A percentile compares a stretch with the other conserved stretches of the same genome.
Conservation (phyloP, 2,329 filamentous ascomycete genomes). For the Fusarium citri region DNA sequence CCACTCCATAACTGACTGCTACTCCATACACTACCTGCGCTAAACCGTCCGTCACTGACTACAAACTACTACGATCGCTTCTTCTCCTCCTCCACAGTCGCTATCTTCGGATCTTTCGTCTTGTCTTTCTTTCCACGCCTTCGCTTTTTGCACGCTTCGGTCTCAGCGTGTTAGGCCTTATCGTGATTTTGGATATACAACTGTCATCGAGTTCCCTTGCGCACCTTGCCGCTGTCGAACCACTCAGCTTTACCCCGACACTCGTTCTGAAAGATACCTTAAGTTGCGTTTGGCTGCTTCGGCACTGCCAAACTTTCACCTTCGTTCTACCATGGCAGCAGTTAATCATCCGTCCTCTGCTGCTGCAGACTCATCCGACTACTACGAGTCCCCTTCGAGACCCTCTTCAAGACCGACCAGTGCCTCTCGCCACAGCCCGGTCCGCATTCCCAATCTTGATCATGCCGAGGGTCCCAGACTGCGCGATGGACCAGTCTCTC, state of each 20-base stretch:
- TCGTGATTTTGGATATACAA: constrained; percentile 12
- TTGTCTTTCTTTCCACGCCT: constrained; percentile 1
- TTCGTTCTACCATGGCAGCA: constrained; percentile 49
- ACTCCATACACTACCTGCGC: constrained; percentile 19
- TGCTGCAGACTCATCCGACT: constrained; percentile 47
- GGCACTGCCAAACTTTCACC: constrained; percentile 31
- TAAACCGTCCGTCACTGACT: constrained; percentile 28
- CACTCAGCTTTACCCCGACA: constrained; percentile 12
- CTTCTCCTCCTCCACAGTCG: constrained; percentile 28
- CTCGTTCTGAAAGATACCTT: constrained; percentile 20
- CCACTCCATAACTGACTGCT: constrained; percentile 6
- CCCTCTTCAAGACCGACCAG: constrained; percentile 38
- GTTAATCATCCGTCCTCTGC: constrained; percentile 52
- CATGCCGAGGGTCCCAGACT: constrained; percentile 57
- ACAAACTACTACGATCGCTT: constrained; percentile 26
- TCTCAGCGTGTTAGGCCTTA: constrained; percentile 3
- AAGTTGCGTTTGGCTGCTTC: constrained; percentile 26
- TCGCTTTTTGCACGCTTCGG: constrained; percentile 17
- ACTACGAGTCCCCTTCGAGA: constrained; percentile 24
- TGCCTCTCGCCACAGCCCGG: constrained; percentile 50
- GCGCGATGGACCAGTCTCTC: constrained; percentile 65
- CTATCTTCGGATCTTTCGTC: constrained; percentile 11
- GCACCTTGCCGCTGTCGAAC: constrained; percentile 12
- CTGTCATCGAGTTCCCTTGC: constrained; percentile 1
- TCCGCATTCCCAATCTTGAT: constrained; percentile 48